Evolutionary conservation across 2,329 filamentous ascomycete species (phyloP), one percentile per base, ranked within the genome.

Genomic region (Aspergillus udagawae): DNA sequence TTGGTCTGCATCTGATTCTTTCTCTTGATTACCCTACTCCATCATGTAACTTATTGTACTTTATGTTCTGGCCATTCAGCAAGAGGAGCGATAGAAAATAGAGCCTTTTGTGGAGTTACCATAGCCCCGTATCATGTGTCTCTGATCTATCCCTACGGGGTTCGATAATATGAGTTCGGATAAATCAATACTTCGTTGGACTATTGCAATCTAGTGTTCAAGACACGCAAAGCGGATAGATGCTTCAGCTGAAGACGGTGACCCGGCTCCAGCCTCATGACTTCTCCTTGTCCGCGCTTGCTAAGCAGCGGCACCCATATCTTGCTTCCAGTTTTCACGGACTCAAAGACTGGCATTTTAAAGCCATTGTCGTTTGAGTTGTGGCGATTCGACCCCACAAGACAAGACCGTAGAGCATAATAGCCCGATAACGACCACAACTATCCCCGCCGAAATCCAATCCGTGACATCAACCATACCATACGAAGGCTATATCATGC

Each of bases 41-140:
- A 56, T 54, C 53, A 50, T 69, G 65, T 68, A 68, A 68, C 66
- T 68, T 65, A 62, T 55, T 68, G 65, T 68, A 69, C 62, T 61
- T 66, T 69, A 65, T 63, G 63, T 58, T 56, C 53, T 59, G 56
- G 53, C 56, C 58, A 56, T 52, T 54, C 49, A 55, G 57, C 47
- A 56, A 61, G 63, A 59, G 57, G 62, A 56, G 54, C 57, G 58
- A 64, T 61, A 65, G 67, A 67, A 60, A 67, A 67, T 69, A 69
- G 63, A 69, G 57, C 54, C 60, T 58, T 63, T 62, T 60, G 60
- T 64, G 63, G 48, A 53, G 60, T 48, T 56, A 41, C 25, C 41
- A 23, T 38, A 38, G 14, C 32, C 5, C 14, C 1, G 17, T 17
- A 17, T 3, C 14, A 38, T 17, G 14, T 17, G 32, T 38, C 32